Evolutionary conservation across 2,329 filamentous ascomycete genomes (phyloP).

Genomic region (Sarocladiaceae sp.): DNA sequence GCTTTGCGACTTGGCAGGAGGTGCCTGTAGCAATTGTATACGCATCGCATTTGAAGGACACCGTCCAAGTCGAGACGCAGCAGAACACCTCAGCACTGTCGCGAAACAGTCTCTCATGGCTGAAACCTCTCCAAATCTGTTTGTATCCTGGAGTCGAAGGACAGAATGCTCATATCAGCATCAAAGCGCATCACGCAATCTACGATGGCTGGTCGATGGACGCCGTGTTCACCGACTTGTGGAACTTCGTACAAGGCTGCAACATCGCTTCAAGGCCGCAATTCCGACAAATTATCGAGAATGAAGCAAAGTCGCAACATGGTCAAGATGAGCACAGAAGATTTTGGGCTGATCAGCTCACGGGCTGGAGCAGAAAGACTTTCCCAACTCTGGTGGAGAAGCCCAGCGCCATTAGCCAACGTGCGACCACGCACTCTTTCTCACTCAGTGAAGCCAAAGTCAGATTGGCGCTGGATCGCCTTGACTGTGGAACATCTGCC

Average conservation of each 20-base stretch:
- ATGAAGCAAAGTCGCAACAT: background rate
- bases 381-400: conserved; percentile 47
- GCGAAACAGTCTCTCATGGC: no score
- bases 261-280: conserved; percentile 40
- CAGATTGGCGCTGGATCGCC: conserved; percentile 24
- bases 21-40: conserved; percentile 51
- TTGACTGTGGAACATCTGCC: conserved; percentile 59
- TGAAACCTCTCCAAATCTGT: background rate
- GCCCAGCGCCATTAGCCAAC: conserved; percentile 14
- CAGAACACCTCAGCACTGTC: no score
- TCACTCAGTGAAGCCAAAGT: conserved; percentile 21
- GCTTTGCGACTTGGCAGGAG: conserved; percentile 56
- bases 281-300: conserved; percentile 53
- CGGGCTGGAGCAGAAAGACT: conserved; percentile 46
- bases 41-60: conserved; percentile 26
- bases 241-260: conserved; percentile 36
- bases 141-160: background rate
- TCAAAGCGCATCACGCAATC: conserved; percentile 74
- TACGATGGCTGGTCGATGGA: conserved; percentile 96
- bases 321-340: conserved; percentile 15
- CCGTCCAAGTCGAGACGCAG: background rate
- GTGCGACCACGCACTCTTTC: conserved; percentile 16
- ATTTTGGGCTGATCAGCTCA: conserved; percentile 69
- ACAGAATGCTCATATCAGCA: conserved; percentile 23
- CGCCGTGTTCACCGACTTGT: conserved; percentile 64